These are phyloP conservation scores for Scleromitrula shiraiana DNA, from an alignment of 2,329 filamentous ascomycete genomes.

Conservation along the genomic window DNA sequence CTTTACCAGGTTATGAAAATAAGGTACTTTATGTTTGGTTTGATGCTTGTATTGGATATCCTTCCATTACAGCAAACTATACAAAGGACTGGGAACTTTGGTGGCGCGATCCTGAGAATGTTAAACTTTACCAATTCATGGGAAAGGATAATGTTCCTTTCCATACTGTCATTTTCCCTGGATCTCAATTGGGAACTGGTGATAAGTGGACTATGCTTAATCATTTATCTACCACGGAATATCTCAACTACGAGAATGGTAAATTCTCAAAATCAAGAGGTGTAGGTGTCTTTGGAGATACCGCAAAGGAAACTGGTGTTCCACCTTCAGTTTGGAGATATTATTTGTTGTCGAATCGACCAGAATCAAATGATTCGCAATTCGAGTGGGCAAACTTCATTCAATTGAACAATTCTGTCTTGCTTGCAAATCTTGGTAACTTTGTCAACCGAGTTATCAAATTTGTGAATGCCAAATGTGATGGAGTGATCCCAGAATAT, in stretches of 20 bases:
- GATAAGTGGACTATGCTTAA: slow-evolving; percentile 87
- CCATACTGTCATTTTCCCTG: slow-evolving; percentile 88
- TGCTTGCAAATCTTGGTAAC: slow-evolving; percentile 67
- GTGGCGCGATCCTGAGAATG: slow-evolving; percentile 87
- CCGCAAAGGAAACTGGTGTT: slow-evolving; percentile 78
- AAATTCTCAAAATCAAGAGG: slow-evolving; percentile 92
- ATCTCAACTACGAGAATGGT: slow-evolving; percentile 78
- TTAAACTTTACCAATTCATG: slow-evolving; percentile 88
- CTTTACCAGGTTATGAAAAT: slow-evolving; percentile 53
- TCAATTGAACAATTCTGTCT: slow-evolving; percentile 77
- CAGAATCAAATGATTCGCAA: slow-evolving; percentile 78
- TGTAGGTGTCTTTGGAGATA: slow-evolving; percentile 86
- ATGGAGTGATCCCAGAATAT: slow-evolving; percentile 58
- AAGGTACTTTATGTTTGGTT: slow-evolving; percentile 85
- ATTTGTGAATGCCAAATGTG: slow-evolving; percentile 65
- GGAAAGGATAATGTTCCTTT: slow-evolving; percentile 81
- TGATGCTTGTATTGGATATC: slow-evolving; percentile 87
- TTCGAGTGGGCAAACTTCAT: slow-evolving; percentile 87
- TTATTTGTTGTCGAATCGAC: slow-evolving; percentile 77
- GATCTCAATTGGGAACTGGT: slow-evolving; percentile 72
- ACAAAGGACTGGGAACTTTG: slow-evolving; percentile 86
- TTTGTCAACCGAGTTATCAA: slow-evolving; percentile 68
- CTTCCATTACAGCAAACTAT: slow-evolving; percentile 89
- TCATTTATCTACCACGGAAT: slow-evolving; percentile 83
- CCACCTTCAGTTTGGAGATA: slow-evolving; percentile 87